phyloP scores from a whole-genome alignment of 176 grass and related monocot genomes.

The Thinopyrum elongatum region DNA sequence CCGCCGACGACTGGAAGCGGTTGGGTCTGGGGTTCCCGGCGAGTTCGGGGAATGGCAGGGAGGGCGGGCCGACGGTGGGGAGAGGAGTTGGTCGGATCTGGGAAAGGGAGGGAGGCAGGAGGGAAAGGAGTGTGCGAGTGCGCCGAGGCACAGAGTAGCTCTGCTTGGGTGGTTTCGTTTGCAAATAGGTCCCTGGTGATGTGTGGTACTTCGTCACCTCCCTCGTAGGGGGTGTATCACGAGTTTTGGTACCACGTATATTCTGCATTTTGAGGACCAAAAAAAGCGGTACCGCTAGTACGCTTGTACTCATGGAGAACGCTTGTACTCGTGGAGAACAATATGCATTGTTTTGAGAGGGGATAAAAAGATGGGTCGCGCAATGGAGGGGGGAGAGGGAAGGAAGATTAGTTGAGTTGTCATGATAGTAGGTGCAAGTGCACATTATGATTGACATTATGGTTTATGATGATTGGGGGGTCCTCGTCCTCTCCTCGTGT shows the following conservation, averaged over 20 bases:
- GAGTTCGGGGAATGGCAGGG: conserved; percentile 8
- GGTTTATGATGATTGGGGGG: conserved; percentile 15
- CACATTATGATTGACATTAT: conserved; percentile 17
- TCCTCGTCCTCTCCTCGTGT: neutral
- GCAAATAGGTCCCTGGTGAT: neutral
- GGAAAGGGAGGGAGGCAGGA: neutral
- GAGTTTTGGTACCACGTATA: neutral
- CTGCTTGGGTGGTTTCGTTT: neutral
- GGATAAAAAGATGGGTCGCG: neutral
- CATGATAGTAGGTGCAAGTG: conserved; percentile 31
- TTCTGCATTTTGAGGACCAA: neutral
- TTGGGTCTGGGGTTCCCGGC: neutral
- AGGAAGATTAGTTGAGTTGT: conserved; percentile 26
- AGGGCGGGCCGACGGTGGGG: neutral
- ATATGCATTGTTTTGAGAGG: neutral
- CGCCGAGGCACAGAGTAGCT: conserved; percentile 7
- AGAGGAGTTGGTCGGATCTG: conserved; percentile 29
- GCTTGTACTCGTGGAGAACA: neutral
- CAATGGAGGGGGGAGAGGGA: neutral
- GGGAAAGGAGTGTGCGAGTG: conserved; percentile 22
- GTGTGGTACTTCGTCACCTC: neutral
- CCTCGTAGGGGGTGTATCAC: neutral
- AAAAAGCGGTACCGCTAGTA: neutral
- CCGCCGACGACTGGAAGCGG: neutral
- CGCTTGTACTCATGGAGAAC: too few species aligned